A percentile compares a stretch with the other conserved stretches of the same genome.
Conservation (phyloP, 495 filamentous ascomycete genomes). For the Hypoxylon crocopeplum region DNA sequence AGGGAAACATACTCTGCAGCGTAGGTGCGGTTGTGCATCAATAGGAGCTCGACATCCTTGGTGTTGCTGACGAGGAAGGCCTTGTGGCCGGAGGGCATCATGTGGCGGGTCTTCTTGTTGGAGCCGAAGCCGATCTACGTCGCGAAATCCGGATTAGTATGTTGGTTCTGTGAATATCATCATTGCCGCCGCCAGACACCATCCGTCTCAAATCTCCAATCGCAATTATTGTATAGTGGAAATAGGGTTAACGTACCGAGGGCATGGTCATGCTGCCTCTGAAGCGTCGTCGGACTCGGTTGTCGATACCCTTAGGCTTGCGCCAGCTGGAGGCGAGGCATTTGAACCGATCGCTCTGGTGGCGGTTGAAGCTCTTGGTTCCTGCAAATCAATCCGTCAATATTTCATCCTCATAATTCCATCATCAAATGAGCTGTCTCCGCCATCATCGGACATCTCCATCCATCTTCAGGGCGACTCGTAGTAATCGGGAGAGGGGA, state of each 20-base stretch:
- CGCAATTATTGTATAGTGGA: not conserved
- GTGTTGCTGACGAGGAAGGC: conserved; percentile 98
- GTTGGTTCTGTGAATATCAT: too few relatives aligned
- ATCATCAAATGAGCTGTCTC: conserved; percentile 28
- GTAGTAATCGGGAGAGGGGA: conserved; percentile 12
- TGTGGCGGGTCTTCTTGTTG: conserved; percentile 98
- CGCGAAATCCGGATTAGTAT: conserved; percentile 22
- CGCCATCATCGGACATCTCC: not conserved
- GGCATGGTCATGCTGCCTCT: conserved; percentile 96
- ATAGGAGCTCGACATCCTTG: conserved; percentile 92
- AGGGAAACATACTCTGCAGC: conserved; percentile 86
- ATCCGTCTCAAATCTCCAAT: not conserved
- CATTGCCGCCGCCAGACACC: too few relatives aligned
- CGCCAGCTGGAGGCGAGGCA: conserved; percentile 87
- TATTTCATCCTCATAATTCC: conserved; percentile 28
- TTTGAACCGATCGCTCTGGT: conserved; percentile 96
- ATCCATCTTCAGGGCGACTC: not conserved
- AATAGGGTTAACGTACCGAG: conserved; percentile 72
- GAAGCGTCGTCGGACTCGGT: conserved; percentile 54
- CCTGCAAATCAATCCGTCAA: conserved; percentile 60
- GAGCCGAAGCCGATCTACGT: conserved; percentile 92
- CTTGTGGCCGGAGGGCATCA: conserved; percentile 99
- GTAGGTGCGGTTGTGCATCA: conserved; percentile 99
- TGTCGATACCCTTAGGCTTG: conserved; percentile 99
- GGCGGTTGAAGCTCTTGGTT: conserved; percentile 90